phyloP scores from a whole-genome alignment of 2,329 filamentous ascomycete species.

The Claviceps citrina region DNA sequence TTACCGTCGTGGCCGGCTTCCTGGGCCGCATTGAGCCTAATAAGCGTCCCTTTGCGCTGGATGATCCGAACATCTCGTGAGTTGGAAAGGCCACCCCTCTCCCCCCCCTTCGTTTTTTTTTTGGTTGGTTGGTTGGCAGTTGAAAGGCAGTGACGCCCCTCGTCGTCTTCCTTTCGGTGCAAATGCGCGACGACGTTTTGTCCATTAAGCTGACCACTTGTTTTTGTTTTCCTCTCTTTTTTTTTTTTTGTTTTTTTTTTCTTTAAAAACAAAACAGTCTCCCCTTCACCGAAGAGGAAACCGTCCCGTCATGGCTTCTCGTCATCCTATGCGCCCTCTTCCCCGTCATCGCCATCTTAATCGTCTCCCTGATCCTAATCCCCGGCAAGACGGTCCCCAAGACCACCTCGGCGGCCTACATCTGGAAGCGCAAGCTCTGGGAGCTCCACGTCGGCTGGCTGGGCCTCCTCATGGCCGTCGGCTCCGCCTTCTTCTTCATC shows the following conservation, averaged over 20 bases:
- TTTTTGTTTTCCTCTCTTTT: not conserved
- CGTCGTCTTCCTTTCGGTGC: no score
- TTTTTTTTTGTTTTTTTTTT: not conserved
- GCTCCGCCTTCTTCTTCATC: constrained; percentile 63
- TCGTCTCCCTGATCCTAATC: constrained; percentile 54
- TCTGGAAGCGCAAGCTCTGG: constrained; percentile 78
- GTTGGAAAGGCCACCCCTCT: constrained; percentile 10
- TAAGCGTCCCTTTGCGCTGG: constrained; percentile 54
- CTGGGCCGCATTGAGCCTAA: constrained; percentile 47
- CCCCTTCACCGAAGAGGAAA: constrained; percentile 55
- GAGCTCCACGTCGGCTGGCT: constrained; percentile 78
- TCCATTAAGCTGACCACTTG: no score
- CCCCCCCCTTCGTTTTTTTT: no score
- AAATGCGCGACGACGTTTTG: no score
- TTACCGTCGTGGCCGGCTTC: constrained; percentile 41
- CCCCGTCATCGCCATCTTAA: constrained; percentile 52
- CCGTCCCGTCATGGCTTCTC: constrained; percentile 52
- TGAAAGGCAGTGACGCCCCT: no score
- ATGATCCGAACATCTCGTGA: constrained; percentile 60
- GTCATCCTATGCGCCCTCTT: constrained; percentile 45
- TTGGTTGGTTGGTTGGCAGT: no score
- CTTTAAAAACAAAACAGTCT: constrained; percentile 32
- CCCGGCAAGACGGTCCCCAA: constrained; percentile 54
- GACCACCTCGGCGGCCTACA: constrained; percentile 44
- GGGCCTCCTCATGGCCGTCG: constrained; percentile 59